phyloP scores from a whole-genome alignment of 1,284 basidiomycete genomes.

The Marasmius oreades region DNA sequence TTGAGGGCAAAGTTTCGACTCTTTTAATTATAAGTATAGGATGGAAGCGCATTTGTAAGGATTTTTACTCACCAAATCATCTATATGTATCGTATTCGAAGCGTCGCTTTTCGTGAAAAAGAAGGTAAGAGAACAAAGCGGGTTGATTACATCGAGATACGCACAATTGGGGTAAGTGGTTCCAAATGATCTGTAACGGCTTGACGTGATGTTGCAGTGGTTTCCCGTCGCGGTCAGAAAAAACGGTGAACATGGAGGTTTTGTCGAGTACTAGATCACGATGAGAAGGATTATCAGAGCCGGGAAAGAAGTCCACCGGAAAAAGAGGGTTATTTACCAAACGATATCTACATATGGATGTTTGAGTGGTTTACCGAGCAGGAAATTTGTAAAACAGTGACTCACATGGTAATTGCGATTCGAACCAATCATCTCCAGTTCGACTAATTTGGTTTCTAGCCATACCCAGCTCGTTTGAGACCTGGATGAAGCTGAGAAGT shows the following conservation, averaged over 20 bases:
- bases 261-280: slow-evolving; percentile 71
- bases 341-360: slow-evolving; percentile 44
- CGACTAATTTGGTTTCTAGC: slow-evolving; percentile 88
- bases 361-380: background rate
- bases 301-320: background rate
- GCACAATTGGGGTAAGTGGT: slow-evolving; percentile 76
- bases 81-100: slow-evolving; percentile 83
- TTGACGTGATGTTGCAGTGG: slow-evolving; percentile 81
- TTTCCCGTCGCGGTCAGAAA: slow-evolving; percentile 69
- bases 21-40: slow-evolving; percentile 28
- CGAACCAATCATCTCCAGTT: slow-evolving; percentile 80
- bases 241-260: slow-evolving; percentile 87
- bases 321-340: slow-evolving; percentile 37
- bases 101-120: slow-evolving; percentile 43
- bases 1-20: slow-evolving; percentile 87
- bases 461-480: slow-evolving; percentile 88
- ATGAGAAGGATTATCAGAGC: slow-evolving; percentile 7
- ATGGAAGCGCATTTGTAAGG: background rate
- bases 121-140: background rate
- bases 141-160: slow-evolving; percentile 22
- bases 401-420: slow-evolving; percentile 67
- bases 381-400: slow-evolving; percentile 1
- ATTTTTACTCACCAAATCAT: slow-evolving; percentile 62
- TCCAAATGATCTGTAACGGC: slow-evolving; percentile 85
- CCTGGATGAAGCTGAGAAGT: slow-evolving; percentile 34